Evolutionary conservation across 2,329 filamentous ascomycete species (phyloP), one percentile per base, ranked within the genome.

Genomic region (Aspergillus fijiensis): DNA sequence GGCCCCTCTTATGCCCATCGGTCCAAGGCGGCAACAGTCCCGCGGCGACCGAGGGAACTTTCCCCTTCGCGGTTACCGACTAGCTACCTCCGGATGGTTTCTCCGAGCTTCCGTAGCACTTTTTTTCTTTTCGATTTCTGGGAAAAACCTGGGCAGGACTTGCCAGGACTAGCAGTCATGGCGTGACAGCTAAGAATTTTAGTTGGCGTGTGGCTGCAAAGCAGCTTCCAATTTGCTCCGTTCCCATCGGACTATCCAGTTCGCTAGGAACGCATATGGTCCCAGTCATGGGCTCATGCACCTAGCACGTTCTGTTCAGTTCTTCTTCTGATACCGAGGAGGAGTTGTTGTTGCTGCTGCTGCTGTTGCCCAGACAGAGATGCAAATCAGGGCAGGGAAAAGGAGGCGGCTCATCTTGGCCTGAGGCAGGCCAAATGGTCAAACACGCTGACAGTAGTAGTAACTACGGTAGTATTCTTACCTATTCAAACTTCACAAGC

Each of bases 181-280:
- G 62, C 62, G 58, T 64, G 62, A 64, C 63, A 63, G 58, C 63
- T 64, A 64, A 65, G 60, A 59, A 55, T 57, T 62, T 63, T 65
- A 63, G 58, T 29, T 29, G 55, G 49, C 21, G 53, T 60, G 52
- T 50, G 52, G 49, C 60, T 54, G 62, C 63, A 61, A 65, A 65
- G 61, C 58, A 64, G 60, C 58, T 57, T 59, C 50, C 53, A 62
- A 62, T 58, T 62, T 63, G 62, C 47, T 59, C 50, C 47, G n/a
- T 45, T n/a, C 35, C 29, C 49, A 55, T 55, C 45, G 53, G 53
- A 55, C 53, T 49, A 55, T 55, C 29, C 42, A 55, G 53, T 45
- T 62, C 47, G 55, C 57, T 64, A 57, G 55, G 53, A 54, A 62
- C 49, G 42, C 48, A 55, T 57, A 58, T 57, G 47, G 54, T 52